Evolutionary conservation across 257 asterid genomes (phyloP).

Genomic region (Eustoma russellianum): DNA sequence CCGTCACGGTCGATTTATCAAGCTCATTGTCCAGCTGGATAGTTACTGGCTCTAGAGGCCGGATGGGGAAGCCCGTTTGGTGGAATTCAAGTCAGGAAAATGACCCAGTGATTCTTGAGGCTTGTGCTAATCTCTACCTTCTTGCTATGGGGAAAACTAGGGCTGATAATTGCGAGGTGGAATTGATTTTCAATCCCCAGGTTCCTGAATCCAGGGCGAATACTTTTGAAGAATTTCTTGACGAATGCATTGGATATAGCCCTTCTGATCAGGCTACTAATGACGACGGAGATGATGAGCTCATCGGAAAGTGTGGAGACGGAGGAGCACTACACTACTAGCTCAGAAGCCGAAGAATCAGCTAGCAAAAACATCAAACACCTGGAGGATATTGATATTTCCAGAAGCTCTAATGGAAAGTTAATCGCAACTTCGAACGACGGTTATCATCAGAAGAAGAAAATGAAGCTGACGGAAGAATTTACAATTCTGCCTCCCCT

Average conservation of each 20-base stretch:
- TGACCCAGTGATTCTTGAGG: no score
- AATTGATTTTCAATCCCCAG: no score
- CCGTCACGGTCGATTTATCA: conserved; percentile 7
- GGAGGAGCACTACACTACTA: neutral
- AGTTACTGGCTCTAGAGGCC: conserved; percentile 51
- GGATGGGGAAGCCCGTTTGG: conserved; percentile 13
- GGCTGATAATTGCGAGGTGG: no score
- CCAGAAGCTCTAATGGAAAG: conserved; percentile 1
- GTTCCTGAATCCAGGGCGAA: no score
- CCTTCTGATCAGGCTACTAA: no score
- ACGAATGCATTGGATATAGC: no score
- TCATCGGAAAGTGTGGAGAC: no score
- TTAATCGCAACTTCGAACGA: conserved; percentile 3
- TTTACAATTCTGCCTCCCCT: neutral
- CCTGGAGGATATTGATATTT: neutral
- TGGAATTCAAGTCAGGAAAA: no score
- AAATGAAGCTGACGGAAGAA: conserved; percentile 29
- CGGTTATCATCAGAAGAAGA: conserved; percentile 14
- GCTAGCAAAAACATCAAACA: conserved; percentile 5
- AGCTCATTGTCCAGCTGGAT: conserved; percentile 34
- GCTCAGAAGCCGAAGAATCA: conserved; percentile 10
- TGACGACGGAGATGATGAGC: no score
- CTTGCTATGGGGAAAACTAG: no score
- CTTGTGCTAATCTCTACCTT: no score
- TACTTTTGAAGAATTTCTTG: no score